These are phyloP conservation scores for Fusarium sp. DNA, from an alignment of 2,329 filamentous ascomycete species.

Conservation along the genomic window DNA sequence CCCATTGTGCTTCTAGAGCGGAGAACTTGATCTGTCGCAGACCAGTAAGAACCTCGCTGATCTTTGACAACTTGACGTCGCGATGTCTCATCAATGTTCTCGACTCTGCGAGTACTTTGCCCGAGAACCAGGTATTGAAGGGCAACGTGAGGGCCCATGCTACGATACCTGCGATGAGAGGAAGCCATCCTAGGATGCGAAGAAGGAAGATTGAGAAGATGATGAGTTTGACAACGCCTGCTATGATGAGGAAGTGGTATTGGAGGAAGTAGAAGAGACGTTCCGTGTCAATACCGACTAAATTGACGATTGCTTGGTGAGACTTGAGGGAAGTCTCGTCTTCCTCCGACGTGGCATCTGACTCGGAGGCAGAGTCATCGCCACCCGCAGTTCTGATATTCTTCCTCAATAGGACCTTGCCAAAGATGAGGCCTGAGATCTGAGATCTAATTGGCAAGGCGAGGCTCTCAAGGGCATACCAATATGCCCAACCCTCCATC, in stretches of 20 bases:
- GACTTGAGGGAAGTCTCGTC: constrained; percentile 51
- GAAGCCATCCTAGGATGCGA: constrained; percentile 77
- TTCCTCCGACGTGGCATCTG: constrained; percentile 55
- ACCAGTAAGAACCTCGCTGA: constrained; percentile 80
- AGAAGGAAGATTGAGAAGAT: constrained; percentile 74
- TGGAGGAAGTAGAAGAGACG: constrained; percentile 76
- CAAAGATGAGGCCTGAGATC: constrained; percentile 77
- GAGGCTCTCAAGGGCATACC: constrained; percentile 72
- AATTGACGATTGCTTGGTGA: constrained; percentile 78
- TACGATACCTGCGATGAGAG: constrained; percentile 72
- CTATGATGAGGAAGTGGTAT: constrained; percentile 72
- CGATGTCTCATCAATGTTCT: constrained; percentile 78
- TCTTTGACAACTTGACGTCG: constrained; percentile 78
- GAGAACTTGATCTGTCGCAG: constrained; percentile 88
- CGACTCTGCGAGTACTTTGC: constrained; percentile 72
- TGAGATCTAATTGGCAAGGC: constrained; percentile 75
- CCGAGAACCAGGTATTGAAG: constrained; percentile 74
- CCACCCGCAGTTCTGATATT: constrained; percentile 74
- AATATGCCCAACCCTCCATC: constrained; percentile 73
- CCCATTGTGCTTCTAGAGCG: constrained; percentile 79
- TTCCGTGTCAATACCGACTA: constrained; percentile 78
- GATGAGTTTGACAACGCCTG: constrained; percentile 40
- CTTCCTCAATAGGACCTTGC: constrained; percentile 80
- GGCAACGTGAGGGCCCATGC: constrained; percentile 73
- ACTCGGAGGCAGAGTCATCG: constrained; percentile 48